A percentile compares a stretch with the other conserved stretches of the same genome.
These are phyloP conservation scores for Trichoderma atroviride DNA, from an alignment of 2,329 filamentous ascomycete species.

Conservation along the genomic window DNA sequence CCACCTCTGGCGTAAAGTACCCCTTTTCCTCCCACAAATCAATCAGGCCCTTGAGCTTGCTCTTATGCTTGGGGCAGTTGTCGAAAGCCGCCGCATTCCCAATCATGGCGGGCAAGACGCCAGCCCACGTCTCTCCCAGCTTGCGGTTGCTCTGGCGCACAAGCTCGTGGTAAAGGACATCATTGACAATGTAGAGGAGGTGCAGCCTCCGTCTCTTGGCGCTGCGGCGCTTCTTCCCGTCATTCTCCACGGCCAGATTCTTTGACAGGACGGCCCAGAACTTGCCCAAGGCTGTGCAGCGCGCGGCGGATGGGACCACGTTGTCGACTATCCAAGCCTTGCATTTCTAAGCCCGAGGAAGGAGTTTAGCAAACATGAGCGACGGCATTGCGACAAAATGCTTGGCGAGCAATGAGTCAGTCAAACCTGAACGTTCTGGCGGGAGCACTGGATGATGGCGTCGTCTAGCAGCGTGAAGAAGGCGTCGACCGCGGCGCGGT, in stretches of 20 bases:
- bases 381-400: constrained; percentile 4
- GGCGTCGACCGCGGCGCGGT: constrained; percentile 68
- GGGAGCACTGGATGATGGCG: constrained; percentile 71
- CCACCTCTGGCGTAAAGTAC: constrained; percentile 60
- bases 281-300: constrained; percentile 70
- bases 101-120: constrained; percentile 65
- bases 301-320: constrained; percentile 67
- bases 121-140: constrained; percentile 60
- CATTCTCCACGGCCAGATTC: constrained; percentile 35
- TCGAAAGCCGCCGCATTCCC: constrained; percentile 58
- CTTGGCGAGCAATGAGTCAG: constrained; percentile 49
- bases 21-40: constrained; percentile 69
- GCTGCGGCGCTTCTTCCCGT: constrained; percentile 49
- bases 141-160: constrained; percentile 53
- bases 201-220: constrained; percentile 71
- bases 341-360: constrained; percentile 66
- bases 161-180: constrained; percentile 72
- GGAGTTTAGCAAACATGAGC: constrained; percentile 33
- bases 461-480: constrained; percentile 69
- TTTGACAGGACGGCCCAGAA: constrained; percentile 72
- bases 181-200: constrained; percentile 76
- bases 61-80: constrained; percentile 65
- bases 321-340: constrained; percentile 82
- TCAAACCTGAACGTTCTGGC: constrained; percentile 87
- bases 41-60: constrained; percentile 66